Conservation (phyloP, 2,329 filamentous ascomycete genomes). For the Fusarium metavorans region DNA sequence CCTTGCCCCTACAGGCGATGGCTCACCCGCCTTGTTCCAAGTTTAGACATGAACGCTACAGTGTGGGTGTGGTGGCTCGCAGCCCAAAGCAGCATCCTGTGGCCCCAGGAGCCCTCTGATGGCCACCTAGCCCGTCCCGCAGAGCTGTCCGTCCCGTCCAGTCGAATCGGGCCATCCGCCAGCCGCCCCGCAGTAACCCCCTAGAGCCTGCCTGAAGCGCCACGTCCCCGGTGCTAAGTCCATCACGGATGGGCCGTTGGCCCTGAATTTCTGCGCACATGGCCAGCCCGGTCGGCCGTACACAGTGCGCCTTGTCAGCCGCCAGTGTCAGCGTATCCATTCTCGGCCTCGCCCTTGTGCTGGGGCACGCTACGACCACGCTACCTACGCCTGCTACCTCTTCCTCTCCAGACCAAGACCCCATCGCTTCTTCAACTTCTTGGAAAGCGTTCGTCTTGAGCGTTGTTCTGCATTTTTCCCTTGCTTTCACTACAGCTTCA, state of each 20-base stretch:
- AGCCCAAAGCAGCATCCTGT: not conserved
- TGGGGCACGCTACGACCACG: slow-evolving; percentile 33
- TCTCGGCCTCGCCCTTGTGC: slow-evolving; percentile 39
- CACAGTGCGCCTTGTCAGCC: slow-evolving; percentile 29
- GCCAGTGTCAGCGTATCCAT: slow-evolving; percentile 24
- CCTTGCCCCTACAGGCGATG: slow-evolving; percentile 39
- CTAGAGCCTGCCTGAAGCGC: slow-evolving; percentile 32
- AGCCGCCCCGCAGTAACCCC: slow-evolving; percentile 24
- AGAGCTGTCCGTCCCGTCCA: slow-evolving; percentile 5
- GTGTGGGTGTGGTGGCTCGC: slow-evolving; percentile 14
- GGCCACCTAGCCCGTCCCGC: not conserved
- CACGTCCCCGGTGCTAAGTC: slow-evolving; percentile 35
- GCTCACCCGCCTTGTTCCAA: slow-evolving; percentile 37
- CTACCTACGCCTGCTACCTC: slow-evolving; percentile 33
- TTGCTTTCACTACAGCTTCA: slow-evolving; percentile 35
- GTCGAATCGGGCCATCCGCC: slow-evolving; percentile 26
- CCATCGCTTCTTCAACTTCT: slow-evolving; percentile 44
- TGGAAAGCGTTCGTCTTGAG: slow-evolving; percentile 39
- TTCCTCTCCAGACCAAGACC: slow-evolving; percentile 40
- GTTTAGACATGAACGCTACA: slow-evolving; percentile 36
- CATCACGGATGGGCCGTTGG: slow-evolving; percentile 40
- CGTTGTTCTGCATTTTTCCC: slow-evolving; percentile 32
- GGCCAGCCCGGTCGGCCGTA: slow-evolving; percentile 12
- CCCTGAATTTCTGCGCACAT: slow-evolving; percentile 32
- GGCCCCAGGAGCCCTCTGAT: not conserved